Evolutionary conservation across 1,139 yeast species (phyloP).

Genomic region (Kodamaea anthophila): DNA sequence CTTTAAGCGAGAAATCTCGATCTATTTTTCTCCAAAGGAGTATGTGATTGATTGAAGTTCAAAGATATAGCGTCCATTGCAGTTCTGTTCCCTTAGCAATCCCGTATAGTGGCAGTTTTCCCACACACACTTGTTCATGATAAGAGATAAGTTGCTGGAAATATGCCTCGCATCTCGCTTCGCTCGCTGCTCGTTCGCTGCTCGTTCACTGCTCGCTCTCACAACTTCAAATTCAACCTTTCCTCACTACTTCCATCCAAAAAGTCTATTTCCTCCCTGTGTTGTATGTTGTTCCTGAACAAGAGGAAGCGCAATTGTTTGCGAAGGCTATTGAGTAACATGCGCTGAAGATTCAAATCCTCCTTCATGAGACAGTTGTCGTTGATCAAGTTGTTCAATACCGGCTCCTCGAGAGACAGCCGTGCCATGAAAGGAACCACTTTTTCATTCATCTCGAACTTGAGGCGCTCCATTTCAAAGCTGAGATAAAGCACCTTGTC

Average conservation of each 20-base stretch:
- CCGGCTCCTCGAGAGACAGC: slow-evolving; percentile 24
- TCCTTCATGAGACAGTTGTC: slow-evolving; percentile 45
- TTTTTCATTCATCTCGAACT: slow-evolving; percentile 38
- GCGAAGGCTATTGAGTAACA: slow-evolving; percentile 40
- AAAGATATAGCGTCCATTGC: no score
- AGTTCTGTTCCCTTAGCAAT: no score
- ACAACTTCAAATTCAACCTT: slow-evolving; percentile 29
- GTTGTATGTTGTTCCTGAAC: slow-evolving; percentile 28
- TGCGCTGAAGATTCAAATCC: slow-evolving; percentile 42
- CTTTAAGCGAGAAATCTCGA: no score
- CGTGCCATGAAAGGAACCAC: slow-evolving; percentile 34
- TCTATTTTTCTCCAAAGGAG: no score
- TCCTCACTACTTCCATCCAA: slow-evolving; percentile 31
- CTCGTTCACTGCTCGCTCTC: neutral
- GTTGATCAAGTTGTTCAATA: slow-evolving; percentile 33
- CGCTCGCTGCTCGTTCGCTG: no score
- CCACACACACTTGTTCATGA: no score
- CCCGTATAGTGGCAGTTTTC: no score
- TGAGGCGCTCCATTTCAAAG: slow-evolving; percentile 36
- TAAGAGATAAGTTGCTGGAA: no score
- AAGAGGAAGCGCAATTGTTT: slow-evolving; percentile 48
- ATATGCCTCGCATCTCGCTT: no score
- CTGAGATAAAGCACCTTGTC: slow-evolving; percentile 30
- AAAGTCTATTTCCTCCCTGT: slow-evolving; percentile 12
- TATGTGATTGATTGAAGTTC: no score